These are phyloP conservation scores for Epichloe gansuensis DNA, from an alignment of 2,329 filamentous ascomycete genomes.

Conservation along the genomic window DNA sequence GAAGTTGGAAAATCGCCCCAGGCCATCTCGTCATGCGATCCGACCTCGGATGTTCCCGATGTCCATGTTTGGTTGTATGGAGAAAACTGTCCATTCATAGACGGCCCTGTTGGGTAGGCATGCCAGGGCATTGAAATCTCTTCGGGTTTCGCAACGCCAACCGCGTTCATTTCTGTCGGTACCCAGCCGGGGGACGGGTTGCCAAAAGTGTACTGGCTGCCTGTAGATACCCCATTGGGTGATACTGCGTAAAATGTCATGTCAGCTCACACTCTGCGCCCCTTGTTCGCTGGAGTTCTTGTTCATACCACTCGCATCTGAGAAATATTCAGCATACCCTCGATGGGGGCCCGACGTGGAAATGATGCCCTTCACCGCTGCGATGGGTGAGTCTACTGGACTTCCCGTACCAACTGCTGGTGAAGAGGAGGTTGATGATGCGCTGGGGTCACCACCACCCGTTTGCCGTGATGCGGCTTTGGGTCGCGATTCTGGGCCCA, in stretches of 20 bases:
- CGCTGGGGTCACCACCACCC: constrained; percentile 22
- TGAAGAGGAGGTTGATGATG: constrained; percentile 35
- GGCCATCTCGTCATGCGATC: constrained; percentile 29
- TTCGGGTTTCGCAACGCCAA: constrained; percentile 26
- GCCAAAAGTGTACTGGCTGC: constrained; percentile 25
- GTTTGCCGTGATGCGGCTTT: constrained; percentile 27
- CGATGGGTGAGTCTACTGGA: constrained; percentile 24
- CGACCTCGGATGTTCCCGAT: constrained; percentile 22
- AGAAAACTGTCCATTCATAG: constrained; percentile 36
- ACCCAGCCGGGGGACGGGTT: constrained; percentile 31
- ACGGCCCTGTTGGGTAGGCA: constrained; percentile 35
- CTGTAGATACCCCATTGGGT: constrained; percentile 19
- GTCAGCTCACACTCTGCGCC: neutral
- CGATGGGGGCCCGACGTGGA: constrained; percentile 18
- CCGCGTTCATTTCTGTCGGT: constrained; percentile 27
- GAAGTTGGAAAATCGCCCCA: constrained; percentile 32
- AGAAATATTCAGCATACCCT: constrained; percentile 23
- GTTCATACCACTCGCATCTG: constrained; percentile 32
- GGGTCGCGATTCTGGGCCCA: constrained; percentile 32
- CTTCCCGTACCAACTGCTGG: constrained; percentile 31
- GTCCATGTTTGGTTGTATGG: constrained; percentile 35
- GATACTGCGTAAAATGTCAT: constrained; percentile 15
- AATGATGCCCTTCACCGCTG: neutral
- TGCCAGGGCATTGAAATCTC: constrained; percentile 36
- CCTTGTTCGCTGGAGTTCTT: neutral